A percentile compares a stretch with the other conserved stretches of the same genome.
phyloP scores from a whole-genome alignment of 1,284 basidiomycete genomes.

The Pterulicium gracile region DNA sequence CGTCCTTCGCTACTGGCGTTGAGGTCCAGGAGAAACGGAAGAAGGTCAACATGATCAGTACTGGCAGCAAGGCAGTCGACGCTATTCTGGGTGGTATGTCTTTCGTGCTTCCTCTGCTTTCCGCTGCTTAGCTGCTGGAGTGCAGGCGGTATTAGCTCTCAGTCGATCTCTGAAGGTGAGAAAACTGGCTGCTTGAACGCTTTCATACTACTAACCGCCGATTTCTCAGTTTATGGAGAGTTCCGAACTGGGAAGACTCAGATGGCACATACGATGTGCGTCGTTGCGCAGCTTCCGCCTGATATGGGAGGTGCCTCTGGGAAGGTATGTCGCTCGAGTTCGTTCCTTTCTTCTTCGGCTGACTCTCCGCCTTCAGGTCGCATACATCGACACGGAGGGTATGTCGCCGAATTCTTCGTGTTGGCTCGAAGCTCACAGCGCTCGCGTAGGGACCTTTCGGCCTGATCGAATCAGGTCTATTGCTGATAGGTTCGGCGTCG shows the following conservation, averaged over 20 bases:
- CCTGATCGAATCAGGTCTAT: slow-evolving; percentile 85
- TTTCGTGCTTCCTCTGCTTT: background rate
- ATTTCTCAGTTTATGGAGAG: slow-evolving; percentile 58
- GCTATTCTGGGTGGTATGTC: slow-evolving; percentile 70
- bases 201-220: slow-evolving; percentile 4
- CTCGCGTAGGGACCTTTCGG: slow-evolving; percentile 72
- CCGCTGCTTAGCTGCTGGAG: slow-evolving; percentile 3
- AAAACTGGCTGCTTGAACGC: background rate
- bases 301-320: slow-evolving; percentile 87
- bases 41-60: slow-evolving; percentile 71
- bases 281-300: slow-evolving; percentile 76
- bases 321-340: slow-evolving; percentile 47
- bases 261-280: slow-evolving; percentile 86
- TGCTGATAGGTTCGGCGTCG: slow-evolving; percentile 85
- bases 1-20: slow-evolving; percentile 81
- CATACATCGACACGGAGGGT: slow-evolving; percentile 91
- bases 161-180: slow-evolving; percentile 83
- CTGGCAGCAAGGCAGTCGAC: slow-evolving; percentile 87
- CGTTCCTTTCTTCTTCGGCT: slow-evolving; percentile 2
- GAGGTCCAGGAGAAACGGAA: slow-evolving; percentile 81
- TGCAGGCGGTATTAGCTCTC: slow-evolving; percentile 76
- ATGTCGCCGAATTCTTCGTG: slow-evolving; percentile 2
- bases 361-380: slow-evolving; percentile 43
- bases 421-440: background rate
- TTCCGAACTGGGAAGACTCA: slow-evolving; percentile 87